Base-by-base conservation (phyloP, 2,329 filamentous ascomycete species). In the Fusarium sp. region DNA sequence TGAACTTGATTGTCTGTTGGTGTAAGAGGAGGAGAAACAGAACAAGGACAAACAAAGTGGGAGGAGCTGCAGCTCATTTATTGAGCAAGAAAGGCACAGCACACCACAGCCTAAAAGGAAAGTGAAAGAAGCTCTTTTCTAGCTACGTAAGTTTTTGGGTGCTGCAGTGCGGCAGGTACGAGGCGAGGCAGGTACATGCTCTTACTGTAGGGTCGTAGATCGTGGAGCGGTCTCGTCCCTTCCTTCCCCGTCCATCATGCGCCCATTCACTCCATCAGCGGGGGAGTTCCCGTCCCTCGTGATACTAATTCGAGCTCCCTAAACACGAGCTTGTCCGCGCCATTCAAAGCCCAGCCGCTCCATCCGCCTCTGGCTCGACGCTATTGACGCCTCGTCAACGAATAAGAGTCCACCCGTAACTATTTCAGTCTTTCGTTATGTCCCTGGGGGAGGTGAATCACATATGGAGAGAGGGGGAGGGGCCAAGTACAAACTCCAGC, bases 51-150 rank as follows among this genome's bases (percentile, higher is more conserved):
- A 38, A 51, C 39, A 42, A 56, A 47, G 58, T 45, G 62, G 67
- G 57, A 50, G 36, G 62, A 62, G 62, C 50, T 66, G 46, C 62
- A 67, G 62, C 62, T 66, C 66, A 56, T 65, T 53, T 68, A 63
- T 51, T 47, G 45, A 50, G 6, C 40, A 22, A 26, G 33, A 42
- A 47, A 67, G 42, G 39, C 49, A 51, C 51, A 66, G 57, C 44
- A 60, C 39, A 50, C 22, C 49, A 55, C 56, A 58, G 56, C 49
- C 49, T 58, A n/a, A 47, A 55, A 39, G 26, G 15, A 24, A 54
- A 52, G 19, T 3, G 59, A 63, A 54, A 50, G 58, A 57, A 62
- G 51, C 64, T 61, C 51, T 43, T 54, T 19, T 28, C 59, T 38
- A 53, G 44, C 17, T 52, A 54, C 47, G 34, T 46, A 50, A 61